Base-by-base conservation (phyloP, 2,329 filamentous ascomycete species). In the Aureobasidium leucospermi region DNA sequence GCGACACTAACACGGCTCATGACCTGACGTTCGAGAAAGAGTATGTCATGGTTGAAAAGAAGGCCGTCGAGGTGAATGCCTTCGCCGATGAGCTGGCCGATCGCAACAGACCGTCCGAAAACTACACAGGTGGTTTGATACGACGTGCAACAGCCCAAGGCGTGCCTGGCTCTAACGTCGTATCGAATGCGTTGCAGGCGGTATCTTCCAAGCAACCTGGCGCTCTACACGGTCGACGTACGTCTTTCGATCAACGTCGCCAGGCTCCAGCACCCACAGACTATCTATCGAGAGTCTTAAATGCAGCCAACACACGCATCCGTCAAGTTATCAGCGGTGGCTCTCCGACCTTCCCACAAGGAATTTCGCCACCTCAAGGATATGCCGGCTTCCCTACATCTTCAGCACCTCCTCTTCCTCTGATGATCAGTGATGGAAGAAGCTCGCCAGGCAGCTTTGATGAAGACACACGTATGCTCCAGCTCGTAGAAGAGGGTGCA, bases 41-140 rank as follows among this genome's bases (percentile, higher is more conserved):
- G 65, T 99, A 97, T 67, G 93, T 99, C 19, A 81, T 97, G 29
- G 90, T 99, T 11, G 94, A 99, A 76, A 96, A 96, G 77, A 86
- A 88, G 64, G 88, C 91, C 19, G 92, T 99, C 10, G 93, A 97
- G 72, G 93, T 99, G 53, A 97, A 99, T 71, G 94, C 94, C 2
- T 88, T 99, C 68, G 94, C 94, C 23, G 94, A 99, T 73, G 93
- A 97, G 74, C 79, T 99, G 69, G 92, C 90, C 46, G 75, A 32
- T 79, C 82, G 43, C 78, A 81, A 62, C 43, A 61, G 64, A 13
- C 62, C 39, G 4, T n/a, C 46, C 3, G 41, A 48, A 28, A 51
- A 43, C 16, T 13, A 55, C 43, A 29, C 34, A 10, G 83, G 83
- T 9, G 79, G 83, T 23, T 84, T 94, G 68, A 77, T 87, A 45